Conservation (phyloP, 1,284 basidiomycete species). For the Boletus holoroseus region DNA sequence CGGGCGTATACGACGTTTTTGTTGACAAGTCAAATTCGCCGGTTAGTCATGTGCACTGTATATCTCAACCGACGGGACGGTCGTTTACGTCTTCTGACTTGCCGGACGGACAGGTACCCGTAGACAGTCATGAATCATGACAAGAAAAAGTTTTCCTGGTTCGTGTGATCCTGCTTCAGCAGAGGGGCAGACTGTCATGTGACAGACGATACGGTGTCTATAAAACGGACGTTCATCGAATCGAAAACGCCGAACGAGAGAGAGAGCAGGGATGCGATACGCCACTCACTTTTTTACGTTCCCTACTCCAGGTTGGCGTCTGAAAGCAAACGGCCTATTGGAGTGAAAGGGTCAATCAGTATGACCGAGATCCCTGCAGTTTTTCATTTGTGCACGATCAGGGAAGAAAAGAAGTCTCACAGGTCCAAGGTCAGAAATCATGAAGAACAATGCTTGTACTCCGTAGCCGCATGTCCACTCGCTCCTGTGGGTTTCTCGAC, state of each 20-base stretch:
- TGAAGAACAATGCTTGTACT: not conserved
- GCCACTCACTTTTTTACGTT: slow-evolving; percentile 25
- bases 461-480: not conserved
- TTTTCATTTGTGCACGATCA: slow-evolving; percentile 23
- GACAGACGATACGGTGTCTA: not conserved
- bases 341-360: not conserved
- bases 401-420: slow-evolving; percentile 22
- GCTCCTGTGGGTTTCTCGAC: not conserved
- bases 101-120: not conserved
- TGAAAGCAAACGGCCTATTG: not conserved
- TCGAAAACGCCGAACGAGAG: slow-evolving; percentile 7
- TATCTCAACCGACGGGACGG: not conserved
- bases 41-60: not conserved
- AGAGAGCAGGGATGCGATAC: not conserved
- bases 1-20: not conserved
- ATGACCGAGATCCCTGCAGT: slow-evolving; percentile 2
- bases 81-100: slow-evolving; percentile 21
- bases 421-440: slow-evolving; percentile 3
- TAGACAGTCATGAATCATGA: not conserved
- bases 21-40: slow-evolving; percentile 1
- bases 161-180: slow-evolving; percentile 2
- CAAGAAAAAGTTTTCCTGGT: slow-evolving; percentile 3
- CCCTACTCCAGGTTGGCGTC: not conserved
- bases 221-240: slow-evolving; percentile 13
- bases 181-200: not conserved